Evolutionary conservation across 371 early-diverging fungal genomes (phyloP).

Genomic region (Lichtheimia hyalospora): DNA sequence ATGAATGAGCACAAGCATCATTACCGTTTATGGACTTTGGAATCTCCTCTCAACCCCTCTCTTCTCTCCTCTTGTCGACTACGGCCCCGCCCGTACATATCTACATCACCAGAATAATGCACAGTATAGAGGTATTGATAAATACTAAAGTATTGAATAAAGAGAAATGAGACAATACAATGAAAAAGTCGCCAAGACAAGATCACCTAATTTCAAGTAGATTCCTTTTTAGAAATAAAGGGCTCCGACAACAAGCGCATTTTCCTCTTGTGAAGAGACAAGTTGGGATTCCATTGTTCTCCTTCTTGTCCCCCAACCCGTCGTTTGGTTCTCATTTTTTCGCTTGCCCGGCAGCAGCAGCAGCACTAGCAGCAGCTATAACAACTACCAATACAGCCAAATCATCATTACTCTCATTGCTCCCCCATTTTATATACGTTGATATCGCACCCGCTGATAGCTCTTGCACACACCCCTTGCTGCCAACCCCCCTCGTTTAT

Average conservation of each 20-base stretch:
- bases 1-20: slow-evolving; percentile 17
- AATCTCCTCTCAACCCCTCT: not conserved
- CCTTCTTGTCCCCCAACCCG: not conserved
- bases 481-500: slow-evolving; percentile 8
- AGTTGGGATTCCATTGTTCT: slow-evolving; percentile 3
- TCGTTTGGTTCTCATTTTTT: not conserved
- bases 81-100: not conserved
- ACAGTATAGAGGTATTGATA: not conserved
- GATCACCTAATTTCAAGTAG: slow-evolving; percentile 3
- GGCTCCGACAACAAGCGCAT: slow-evolving; percentile 7
- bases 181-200: slow-evolving; percentile 2
- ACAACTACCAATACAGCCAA: not conserved
- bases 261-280: not conserved
- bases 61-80: not conserved
- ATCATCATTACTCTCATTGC: not conserved
- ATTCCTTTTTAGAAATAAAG: slow-evolving; percentile 13
- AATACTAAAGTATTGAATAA: not conserved
- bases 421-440: slow-evolving; percentile 9
- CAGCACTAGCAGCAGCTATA: not conserved
- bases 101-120: not conserved
- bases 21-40: slow-evolving; percentile 16
- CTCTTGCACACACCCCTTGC: slow-evolving; percentile 7
- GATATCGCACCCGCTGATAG: not conserved
- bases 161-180: not conserved
- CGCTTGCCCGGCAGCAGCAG: not conserved